These are phyloP conservation scores for Erodium texanum DNA, from an alignment of 441 rosid genomes.

Conservation along the genomic window DNA sequence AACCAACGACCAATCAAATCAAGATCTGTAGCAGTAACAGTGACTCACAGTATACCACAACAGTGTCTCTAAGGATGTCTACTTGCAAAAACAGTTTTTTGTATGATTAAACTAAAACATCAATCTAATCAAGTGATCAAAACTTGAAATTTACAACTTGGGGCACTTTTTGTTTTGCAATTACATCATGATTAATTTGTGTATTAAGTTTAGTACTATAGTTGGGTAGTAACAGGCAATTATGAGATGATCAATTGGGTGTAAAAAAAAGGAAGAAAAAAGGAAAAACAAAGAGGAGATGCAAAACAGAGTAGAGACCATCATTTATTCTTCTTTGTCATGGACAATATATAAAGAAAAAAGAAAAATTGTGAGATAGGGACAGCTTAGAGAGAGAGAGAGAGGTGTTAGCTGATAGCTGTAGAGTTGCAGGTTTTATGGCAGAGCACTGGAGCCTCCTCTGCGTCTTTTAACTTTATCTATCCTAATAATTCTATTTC, in stretches of 20 bases:
- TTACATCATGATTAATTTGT: background rate
- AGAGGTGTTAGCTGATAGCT: background rate
- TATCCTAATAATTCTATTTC: constrained; percentile 34
- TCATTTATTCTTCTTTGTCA: background rate
- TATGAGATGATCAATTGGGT: background rate
- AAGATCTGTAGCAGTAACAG: background rate
- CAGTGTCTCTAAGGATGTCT: background rate
- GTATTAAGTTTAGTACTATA: background rate
- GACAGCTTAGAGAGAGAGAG: constrained; percentile 20
- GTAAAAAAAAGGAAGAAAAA: background rate
- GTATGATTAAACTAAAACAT: too few species aligned
- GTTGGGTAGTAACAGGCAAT: background rate
- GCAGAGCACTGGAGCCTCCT: constrained; percentile 30
- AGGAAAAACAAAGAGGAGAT: background rate
- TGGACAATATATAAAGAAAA: background rate
- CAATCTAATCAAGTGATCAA: too few species aligned
- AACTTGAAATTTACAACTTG: too few species aligned
- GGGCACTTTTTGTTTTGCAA: too few species aligned
- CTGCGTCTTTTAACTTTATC: constrained; percentile 44
- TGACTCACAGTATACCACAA: background rate
- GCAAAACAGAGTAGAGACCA: background rate
- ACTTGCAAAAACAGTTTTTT: too few species aligned
- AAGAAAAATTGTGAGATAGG: constrained; percentile 15
- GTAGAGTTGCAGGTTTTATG: constrained; percentile 34
- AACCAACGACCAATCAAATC: background rate